Evolutionary conservation across 495 filamentous ascomycete species (phyloP), one percentile per base, ranked within the genome.

Genomic region (Tetracladium marchalianum): DNA sequence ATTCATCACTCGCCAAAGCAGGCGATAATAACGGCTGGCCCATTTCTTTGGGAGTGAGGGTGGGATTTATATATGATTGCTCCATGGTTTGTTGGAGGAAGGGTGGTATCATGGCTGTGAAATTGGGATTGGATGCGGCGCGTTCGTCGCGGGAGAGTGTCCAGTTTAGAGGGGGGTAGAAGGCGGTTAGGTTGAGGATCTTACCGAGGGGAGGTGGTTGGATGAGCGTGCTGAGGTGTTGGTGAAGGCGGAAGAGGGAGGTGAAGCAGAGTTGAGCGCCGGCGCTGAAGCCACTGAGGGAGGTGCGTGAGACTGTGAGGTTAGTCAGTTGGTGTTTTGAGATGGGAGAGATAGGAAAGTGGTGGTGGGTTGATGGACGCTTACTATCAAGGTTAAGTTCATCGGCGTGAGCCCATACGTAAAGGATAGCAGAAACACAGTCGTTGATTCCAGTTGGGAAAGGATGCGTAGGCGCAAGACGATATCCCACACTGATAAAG

Each of bases 101-200:
- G 65, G 58, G 54, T 1, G 22, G 35, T 6, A 39, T 41, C 11
- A 54, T 50, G 63, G 54, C 52, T 71, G 65, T 34, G 62, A 62
- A 33, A 74, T 69, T 43, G 4, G 57, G 13, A 57, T 73, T 78
- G 41, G 71, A 73, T 1, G 72, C 71, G 11, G 85, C 77, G 11
- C 85, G 81, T 44, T 81, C 74, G 1, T 74, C 79, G 3, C 90
- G 79, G 1, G 81, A 77, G 10, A 79, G 67, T 1, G 87, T 84
- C 59, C 87, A 90, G 62, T 95, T 89, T 11, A 83, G 77, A 16
- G 81, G 71, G 0, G 88, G 87, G 52, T 95, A 95, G 76, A 82
- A 95, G 35, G 78, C 75, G 31, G 85, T 79, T 11, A 69, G 35
- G 13, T 66, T 66, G 17, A 63, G 44, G 46, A 75, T 56, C 16